Base-by-base conservation (phyloP, 1,139 yeast genomes). In the Suhomyces taliae region DNA sequence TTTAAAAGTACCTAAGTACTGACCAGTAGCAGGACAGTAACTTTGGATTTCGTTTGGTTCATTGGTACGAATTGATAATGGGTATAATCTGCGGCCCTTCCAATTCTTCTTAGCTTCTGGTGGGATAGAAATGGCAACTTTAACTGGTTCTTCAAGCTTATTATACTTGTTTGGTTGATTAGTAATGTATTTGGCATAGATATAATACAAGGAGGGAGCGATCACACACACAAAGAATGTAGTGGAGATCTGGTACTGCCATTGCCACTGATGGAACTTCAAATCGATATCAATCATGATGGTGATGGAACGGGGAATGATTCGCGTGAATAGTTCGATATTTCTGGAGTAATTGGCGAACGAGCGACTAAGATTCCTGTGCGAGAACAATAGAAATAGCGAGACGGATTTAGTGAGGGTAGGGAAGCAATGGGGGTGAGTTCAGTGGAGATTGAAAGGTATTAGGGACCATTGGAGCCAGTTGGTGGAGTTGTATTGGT, bases 11-110 rank as follows among this genome's bases (percentile, higher is more conserved):
- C 96, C 98, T 54, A 93, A 72, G 50, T 76, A 83, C 67, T 90
- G 97, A 31, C 97, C 95, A 0, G 98, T 93, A 0, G 98, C 97
- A 6, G 99, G 98, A 67, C 98, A 93, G 63, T 88, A 87, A 53
- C 93, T 82, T 61, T 88, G 95, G 51, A 91, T 87, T 55, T 70
- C 73, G 24, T 69, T 73, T 0, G 90, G 87, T 47, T 87, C 91
- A 39, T 77, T 79, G 1, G 78, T 61, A 43, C 72, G 68, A 8
- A 84, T 71, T 11, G 79, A 70, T 11, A 82, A 73, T 0, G 90
- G 85, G 47, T 81, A 80, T 34, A 89, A 72, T 44, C 97, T 72
- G 58, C 83, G 85, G 6, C 97, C 96, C 64, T 90, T 90, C 97
- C 97, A 90, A 62, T 90, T 95, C 6, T 91, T 90, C 57, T 83